Percentiles rank a stretch among this genome's conserved stretches.
Conservation (phyloP, 257 asterid species). For the Lycium ferocissimum region DNA sequence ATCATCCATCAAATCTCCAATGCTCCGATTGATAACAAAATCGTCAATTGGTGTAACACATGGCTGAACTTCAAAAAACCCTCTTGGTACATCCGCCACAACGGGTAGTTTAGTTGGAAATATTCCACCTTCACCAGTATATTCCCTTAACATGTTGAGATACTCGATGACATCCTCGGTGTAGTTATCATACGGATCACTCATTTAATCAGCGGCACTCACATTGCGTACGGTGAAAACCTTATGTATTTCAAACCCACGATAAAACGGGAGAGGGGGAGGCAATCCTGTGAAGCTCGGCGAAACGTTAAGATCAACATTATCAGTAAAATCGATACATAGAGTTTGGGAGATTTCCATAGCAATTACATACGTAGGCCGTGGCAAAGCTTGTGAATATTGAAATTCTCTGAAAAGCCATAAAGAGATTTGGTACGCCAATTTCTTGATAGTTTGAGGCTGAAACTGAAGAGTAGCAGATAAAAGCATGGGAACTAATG, state of each 20-base stretch:
- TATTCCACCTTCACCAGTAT: background rate
- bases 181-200: background rate
- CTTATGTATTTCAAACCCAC: background rate
- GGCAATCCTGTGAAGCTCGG: background rate
- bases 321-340: background rate
- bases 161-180: background rate
- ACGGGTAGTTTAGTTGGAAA: background rate
- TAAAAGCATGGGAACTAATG: background rate
- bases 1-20: background rate
- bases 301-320: background rate
- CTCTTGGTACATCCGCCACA: background rate
- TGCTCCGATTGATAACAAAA: too few relatives aligned
- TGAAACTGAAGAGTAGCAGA: conserved; percentile 8
- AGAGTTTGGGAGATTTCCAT: background rate
- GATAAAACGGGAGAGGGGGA: background rate
- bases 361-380: background rate
- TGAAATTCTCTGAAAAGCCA: background rate
- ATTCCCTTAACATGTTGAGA: background rate
- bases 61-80: background rate
- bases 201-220: background rate
- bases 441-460: background rate
- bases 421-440: background rate
- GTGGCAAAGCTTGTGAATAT: background rate
- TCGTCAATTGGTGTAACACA: background rate
- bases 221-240: background rate